Percentiles rank a stretch among this genome's conserved stretches.
phyloP scores from a whole-genome alignment of 2,329 filamentous ascomycete genomes.

The Penicillium fuscoglaucum region DNA sequence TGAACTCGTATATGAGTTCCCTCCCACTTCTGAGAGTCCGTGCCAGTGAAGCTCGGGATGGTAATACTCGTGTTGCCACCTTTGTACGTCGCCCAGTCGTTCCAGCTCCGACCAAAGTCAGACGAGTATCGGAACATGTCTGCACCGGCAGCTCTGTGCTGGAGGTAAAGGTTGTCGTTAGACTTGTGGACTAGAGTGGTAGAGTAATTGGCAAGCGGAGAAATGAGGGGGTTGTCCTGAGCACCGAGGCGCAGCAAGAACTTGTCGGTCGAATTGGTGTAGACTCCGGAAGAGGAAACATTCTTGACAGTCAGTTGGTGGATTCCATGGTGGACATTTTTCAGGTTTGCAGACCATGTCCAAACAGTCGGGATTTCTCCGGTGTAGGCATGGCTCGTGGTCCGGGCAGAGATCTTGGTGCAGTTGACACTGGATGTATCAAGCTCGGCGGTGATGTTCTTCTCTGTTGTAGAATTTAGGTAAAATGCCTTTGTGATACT shows the following conservation, averaged over 20 bases:
- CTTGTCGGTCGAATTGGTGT: slow-evolving; percentile 56
- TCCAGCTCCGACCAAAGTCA: slow-evolving; percentile 63
- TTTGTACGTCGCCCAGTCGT: slow-evolving; percentile 57
- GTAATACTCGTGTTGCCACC: slow-evolving; percentile 53
- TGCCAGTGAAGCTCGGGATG: slow-evolving; percentile 57
- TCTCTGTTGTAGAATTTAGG: slow-evolving; percentile 55
- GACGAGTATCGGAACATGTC: slow-evolving; percentile 62
- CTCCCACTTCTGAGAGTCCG: slow-evolving; percentile 58
- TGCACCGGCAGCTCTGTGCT: slow-evolving; percentile 61
- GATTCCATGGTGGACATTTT: slow-evolving; percentile 60
- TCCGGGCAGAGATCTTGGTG: slow-evolving; percentile 32
- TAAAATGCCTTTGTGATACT: slow-evolving; percentile 52
- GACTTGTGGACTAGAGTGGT: slow-evolving; percentile 52
- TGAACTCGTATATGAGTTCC: slow-evolving; percentile 64
- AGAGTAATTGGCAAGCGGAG: slow-evolving; percentile 61
- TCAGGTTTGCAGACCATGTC: slow-evolving; percentile 55
- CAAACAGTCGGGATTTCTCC: slow-evolving; percentile 57
- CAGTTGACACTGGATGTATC: slow-evolving; percentile 51
- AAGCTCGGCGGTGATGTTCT: slow-evolving; percentile 47
- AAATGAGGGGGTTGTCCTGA: slow-evolving; percentile 60
- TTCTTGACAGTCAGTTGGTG: slow-evolving; percentile 56
- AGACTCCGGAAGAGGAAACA: slow-evolving; percentile 24
- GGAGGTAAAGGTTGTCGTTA: slow-evolving; percentile 49
- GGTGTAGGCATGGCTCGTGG: slow-evolving; percentile 40
- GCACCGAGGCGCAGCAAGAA: slow-evolving; percentile 64